Percentiles rank a stretch among this genome's conserved stretches.
phyloP scores from a whole-genome alignment of 345 rosid species.

The Hibiscus mutabilis region DNA sequence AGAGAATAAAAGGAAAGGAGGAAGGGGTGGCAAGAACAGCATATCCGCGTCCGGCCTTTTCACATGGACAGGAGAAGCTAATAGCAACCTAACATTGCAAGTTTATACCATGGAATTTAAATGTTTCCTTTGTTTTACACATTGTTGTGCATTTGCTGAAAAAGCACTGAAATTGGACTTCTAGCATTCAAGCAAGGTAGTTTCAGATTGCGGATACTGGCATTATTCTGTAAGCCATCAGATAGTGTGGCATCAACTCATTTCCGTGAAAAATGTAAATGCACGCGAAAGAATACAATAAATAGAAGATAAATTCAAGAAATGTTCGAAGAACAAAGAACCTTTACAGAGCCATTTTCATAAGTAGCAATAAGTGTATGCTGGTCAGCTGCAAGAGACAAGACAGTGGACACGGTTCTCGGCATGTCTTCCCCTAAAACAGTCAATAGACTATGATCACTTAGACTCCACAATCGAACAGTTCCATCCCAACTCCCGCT shows the following conservation, averaged over 20 bases:
- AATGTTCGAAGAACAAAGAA: conserved; percentile 17
- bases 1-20: not conserved
- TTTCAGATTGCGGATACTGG: not conserved
- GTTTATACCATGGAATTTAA: not conserved
- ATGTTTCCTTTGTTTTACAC: not conserved
- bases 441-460: conserved; percentile 70
- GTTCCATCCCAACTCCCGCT: conserved; percentile 99
- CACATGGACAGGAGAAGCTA: not conserved
- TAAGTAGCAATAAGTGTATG: conserved; percentile 53
- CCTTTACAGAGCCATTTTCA: conserved; percentile 81
- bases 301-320: conserved; percentile 3
- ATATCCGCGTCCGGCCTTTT: not conserved
- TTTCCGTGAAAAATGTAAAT: not conserved
- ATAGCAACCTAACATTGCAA: not conserved
- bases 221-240: not conserved
- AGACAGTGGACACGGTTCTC: conserved; percentile 46
- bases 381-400: conserved; percentile 44
- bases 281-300: not conserved
- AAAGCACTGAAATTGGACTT: not conserved
- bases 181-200: not conserved
- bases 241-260: not conserved
- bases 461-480: conserved; percentile 71
- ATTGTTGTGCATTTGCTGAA: not conserved
- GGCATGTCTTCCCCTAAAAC: conserved; percentile 57
- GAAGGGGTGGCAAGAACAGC: not conserved